Percentiles rank a stretch among this genome's conserved stretches.
Evolutionary conservation across 2,329 filamentous ascomycete genomes (phyloP).

Genomic region (Rugonectria rugulosa): DNA sequence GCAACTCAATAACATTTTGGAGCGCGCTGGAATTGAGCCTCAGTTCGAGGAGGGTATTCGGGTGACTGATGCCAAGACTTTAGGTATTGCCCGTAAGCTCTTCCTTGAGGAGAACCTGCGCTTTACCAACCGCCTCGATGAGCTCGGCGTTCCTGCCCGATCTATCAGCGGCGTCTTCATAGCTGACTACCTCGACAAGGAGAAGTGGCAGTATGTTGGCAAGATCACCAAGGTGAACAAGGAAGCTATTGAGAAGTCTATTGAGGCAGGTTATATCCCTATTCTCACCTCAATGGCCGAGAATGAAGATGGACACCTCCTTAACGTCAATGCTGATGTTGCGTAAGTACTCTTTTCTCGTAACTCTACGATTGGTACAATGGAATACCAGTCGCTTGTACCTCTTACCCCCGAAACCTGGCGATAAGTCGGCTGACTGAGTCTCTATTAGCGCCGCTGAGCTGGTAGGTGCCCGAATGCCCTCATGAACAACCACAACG

Average conservation of each 20-base stretch:
- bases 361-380: too few relatives aligned
- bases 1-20: slow-evolving; percentile 90
- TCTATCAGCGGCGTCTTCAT: slow-evolving; percentile 92
- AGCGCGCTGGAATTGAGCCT: slow-evolving; percentile 91
- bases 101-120: slow-evolving; percentile 87
- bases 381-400: too few relatives aligned
- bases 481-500: too few relatives aligned
- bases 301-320: slow-evolving; percentile 85
- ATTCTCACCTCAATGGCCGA: slow-evolving; percentile 97
- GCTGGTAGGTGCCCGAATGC: too few relatives aligned
- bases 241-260: slow-evolving; percentile 87
- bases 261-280: slow-evolving; percentile 89
- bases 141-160: slow-evolving; percentile 86
- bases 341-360: too few relatives aligned
- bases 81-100: slow-evolving; percentile 87
- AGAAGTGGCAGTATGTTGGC: slow-evolving; percentile 94
- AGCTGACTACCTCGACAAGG: slow-evolving; percentile 94
- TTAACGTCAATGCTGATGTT: slow-evolving; percentile 98
- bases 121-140: slow-evolving; percentile 86
- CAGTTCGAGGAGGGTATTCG: slow-evolving; percentile 97
- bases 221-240: slow-evolving; percentile 95
- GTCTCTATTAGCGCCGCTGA: too few relatives aligned
- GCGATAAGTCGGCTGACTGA: too few relatives aligned
- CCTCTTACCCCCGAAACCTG: too few relatives aligned
- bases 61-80: slow-evolving; percentile 93